Evolutionary conservation across 805 yeast genomes (phyloP).

Genomic region (Zygosaccharomyces gambellarensis): DNA sequence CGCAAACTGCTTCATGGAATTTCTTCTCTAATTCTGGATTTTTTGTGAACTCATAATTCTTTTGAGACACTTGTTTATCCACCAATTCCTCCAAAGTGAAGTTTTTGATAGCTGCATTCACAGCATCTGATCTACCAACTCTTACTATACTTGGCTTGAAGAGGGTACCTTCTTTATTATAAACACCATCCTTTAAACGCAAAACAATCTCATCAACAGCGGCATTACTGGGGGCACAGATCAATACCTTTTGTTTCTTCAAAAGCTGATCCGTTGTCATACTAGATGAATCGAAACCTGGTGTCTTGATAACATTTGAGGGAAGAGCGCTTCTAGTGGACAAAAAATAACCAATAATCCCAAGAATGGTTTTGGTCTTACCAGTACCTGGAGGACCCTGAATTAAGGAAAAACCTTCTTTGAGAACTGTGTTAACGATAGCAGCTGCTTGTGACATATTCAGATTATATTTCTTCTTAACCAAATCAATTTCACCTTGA

Average conservation of each 20-base stretch:
- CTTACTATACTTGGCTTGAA: constrained; percentile 71
- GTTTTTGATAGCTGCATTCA: constrained; percentile 75
- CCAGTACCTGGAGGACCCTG: constrained; percentile 99
- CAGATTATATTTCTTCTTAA: constrained; percentile 51
- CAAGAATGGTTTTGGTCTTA: constrained; percentile 93
- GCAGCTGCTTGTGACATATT: constrained; percentile 92
- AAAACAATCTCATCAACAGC: constrained; percentile 94
- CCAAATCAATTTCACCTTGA: constrained; percentile 36
- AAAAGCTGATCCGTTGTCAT: constrained; percentile 20
- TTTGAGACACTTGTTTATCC: constrained; percentile 49
- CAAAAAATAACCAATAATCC: constrained; percentile 75
- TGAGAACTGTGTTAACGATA: constrained; percentile 62
- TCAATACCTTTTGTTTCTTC: constrained; percentile 55
- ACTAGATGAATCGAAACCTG: constrained; percentile 24
- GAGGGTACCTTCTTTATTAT: constrained; percentile 46
- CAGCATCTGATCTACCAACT: constrained; percentile 84
- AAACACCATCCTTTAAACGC: constrained; percentile 71
- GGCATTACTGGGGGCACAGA: constrained; percentile 98
- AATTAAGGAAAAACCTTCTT: constrained; percentile 78
- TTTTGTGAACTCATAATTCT: constrained; percentile 35
- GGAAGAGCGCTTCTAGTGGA: constrained; percentile 35
- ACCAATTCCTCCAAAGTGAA: constrained; percentile 82
- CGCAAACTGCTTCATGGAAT: constrained; percentile 50
- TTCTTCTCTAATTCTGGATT: constrained; percentile 43
- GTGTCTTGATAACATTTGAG: constrained; percentile 31